Percentiles rank a stretch among this genome's conserved stretches.
phyloP scores from a whole-genome alignment of 176 grass and related monocot genomes.

The Rhynchospora breviuscula region DNA sequence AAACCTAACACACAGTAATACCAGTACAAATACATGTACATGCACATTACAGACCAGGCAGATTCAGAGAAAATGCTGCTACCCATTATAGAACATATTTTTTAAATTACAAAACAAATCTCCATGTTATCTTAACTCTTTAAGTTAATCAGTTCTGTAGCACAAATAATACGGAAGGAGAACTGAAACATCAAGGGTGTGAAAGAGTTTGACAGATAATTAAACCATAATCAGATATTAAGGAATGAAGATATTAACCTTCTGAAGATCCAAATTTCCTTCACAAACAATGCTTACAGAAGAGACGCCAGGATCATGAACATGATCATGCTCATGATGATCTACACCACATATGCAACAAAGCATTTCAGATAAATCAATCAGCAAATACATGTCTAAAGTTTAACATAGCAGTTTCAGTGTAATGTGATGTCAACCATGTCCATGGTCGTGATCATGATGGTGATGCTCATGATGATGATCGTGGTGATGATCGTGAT shows the following conservation, averaged over 20 bases:
- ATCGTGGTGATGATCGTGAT: constrained; percentile 42
- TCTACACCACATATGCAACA: constrained; percentile 43
- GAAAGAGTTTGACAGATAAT: background rate
- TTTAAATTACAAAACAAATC: background rate
- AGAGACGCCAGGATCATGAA: constrained; percentile 90
- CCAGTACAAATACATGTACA: background rate
- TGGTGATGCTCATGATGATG: constrained; percentile 52
- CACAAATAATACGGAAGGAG: background rate
- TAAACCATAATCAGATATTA: constrained; percentile 7
- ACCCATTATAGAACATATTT: background rate
- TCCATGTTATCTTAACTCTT: background rate
- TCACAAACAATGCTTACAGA: constrained; percentile 98
- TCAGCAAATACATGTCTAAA: background rate
- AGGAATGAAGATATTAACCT: constrained; percentile 45
- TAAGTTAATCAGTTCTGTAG: background rate
- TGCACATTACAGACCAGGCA: background rate
- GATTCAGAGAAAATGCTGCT: background rate
- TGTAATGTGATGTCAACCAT: constrained; percentile 43
- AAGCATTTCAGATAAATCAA: constrained; percentile 15
- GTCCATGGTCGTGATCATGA: constrained; percentile 63
- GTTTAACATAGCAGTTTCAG: constrained; percentile 5
- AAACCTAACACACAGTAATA: background rate
- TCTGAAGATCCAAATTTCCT: constrained; percentile 92
- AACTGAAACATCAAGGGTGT: background rate
- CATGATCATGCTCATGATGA: constrained; percentile 89